phyloP scores from a whole-genome alignment of 805 yeast genomes.

The Candida methanosorbosa region DNA sequence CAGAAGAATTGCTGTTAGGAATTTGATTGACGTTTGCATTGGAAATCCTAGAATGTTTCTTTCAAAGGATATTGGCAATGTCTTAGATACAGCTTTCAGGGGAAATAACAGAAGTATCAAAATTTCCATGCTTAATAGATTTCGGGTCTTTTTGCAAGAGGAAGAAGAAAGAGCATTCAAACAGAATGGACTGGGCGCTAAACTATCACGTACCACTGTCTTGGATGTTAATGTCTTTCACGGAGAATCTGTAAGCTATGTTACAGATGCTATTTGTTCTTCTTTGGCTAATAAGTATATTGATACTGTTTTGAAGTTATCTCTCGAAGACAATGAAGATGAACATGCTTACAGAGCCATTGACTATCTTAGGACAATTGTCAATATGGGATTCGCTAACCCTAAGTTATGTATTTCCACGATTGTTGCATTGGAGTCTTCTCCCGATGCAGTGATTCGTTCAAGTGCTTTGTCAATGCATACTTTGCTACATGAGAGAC shows the following conservation, averaged over 20 bases:
- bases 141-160: slow-evolving; percentile 45
- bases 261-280: slow-evolving; percentile 66
- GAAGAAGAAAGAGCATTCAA: slow-evolving; percentile 43
- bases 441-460: slow-evolving; percentile 34
- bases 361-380: slow-evolving; percentile 44
- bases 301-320: slow-evolving; percentile 35
- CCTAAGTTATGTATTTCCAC: slow-evolving; percentile 67
- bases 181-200: slow-evolving; percentile 30
- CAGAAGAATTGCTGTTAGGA: slow-evolving; percentile 45
- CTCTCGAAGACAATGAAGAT: slow-evolving; percentile 34
- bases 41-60: slow-evolving; percentile 60
- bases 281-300: slow-evolving; percentile 61
- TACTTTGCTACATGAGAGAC: slow-evolving; percentile 46
- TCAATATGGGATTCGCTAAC: slow-evolving; percentile 62
- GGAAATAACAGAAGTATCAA: slow-evolving; percentile 31
- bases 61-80: slow-evolving; percentile 40
- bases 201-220: slow-evolving; percentile 24
- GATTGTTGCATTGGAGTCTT: slow-evolving; percentile 58
- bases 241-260: slow-evolving; percentile 40
- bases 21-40: slow-evolving; percentile 50
- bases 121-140: slow-evolving; percentile 45
- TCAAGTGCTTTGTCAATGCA: slow-evolving; percentile 45
- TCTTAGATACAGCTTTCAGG: slow-evolving; percentile 43
- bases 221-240: slow-evolving; percentile 45
- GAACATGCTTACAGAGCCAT: slow-evolving; percentile 43